Base-by-base conservation (phyloP, 441 rosid species). In the Omphalea diandra region DNA sequence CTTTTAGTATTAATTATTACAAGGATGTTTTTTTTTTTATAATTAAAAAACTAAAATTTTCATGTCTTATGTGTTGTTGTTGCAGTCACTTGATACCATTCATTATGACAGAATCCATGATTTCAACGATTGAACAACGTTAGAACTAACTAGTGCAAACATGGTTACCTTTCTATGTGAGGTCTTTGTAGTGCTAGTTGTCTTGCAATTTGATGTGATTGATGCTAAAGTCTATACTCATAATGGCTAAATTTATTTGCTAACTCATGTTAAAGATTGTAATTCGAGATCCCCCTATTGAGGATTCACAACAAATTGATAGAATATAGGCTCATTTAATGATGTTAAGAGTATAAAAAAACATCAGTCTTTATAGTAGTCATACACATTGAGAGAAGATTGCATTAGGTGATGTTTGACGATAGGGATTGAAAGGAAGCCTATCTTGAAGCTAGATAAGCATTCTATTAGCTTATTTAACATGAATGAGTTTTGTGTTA, bases 181-280 rank as follows among this genome's bases (percentile, higher is more conserved):
- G 71, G 97, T 94, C 38, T 94, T 94, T 63, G 97, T 97, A 0
- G 97, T 94, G 32, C 83, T 94, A 33, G 90, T 93, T 18, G 97
- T 91, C 63, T 79, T 91, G 74, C 87, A 90, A 54, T 94, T 97
- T 74, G 81, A 76, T 72, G 86, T 94, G 22, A 95, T 88, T 11
- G 97, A 94, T 53, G 88, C 98, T 31, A 91, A 94, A 75, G 90
- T 94, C 5, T 94, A 97, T 97, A 94, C 98, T 41, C 98, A 94
- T 32, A 91, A 91, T 68, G 96, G 96, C 5, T 79, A 97, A 73
- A 85, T 91, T 8, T 93, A 97, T 0, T 87, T 95, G 0, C 69
- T 94, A 9, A 87, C 90, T 57, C 86, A 82, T 31, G 87, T 91
- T 11, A 91, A 76, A 75, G 97, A 94, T 61, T 73, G 92, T 55